Evolutionary conservation across 1,284 basidiomycete genomes (phyloP).

Genomic region (Marasmius sp.): DNA sequence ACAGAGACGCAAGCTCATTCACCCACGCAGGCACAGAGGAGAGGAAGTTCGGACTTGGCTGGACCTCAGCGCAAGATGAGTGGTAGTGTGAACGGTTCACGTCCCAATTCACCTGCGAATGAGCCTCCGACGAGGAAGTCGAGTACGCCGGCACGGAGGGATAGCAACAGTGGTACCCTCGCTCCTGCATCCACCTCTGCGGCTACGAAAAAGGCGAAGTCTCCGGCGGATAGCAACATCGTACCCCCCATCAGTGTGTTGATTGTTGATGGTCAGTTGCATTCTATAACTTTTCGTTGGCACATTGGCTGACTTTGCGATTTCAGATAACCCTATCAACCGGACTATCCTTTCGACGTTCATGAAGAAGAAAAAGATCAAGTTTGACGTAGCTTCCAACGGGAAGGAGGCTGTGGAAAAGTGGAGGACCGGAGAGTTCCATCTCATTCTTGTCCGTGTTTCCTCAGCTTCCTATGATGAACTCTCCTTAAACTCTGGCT

Average conservation of each 20-base stretch:
- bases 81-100: background rate
- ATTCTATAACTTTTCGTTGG: constrained; percentile 10
- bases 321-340: constrained; percentile 95
- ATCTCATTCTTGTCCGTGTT: constrained; percentile 84
- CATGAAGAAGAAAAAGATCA: constrained; percentile 95
- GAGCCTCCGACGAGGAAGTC: background rate
- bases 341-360: constrained; percentile 95
- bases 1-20: background rate
- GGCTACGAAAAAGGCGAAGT: constrained; percentile 29
- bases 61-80: background rate
- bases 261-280: constrained; percentile 85
- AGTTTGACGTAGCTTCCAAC: constrained; percentile 93
- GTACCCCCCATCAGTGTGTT: constrained; percentile 94
- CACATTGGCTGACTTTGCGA: constrained; percentile 1
- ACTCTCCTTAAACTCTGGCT: background rate
- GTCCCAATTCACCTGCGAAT: background rate
- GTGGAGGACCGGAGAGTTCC: constrained; percentile 93
- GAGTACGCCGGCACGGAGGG: background rate
- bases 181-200: constrained; percentile 10
- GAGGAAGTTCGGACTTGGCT: background rate
- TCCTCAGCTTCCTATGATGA: background rate
- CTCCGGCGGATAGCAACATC: constrained; percentile 47
- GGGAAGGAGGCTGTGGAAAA: constrained; percentile 96
- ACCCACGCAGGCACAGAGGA: background rate
- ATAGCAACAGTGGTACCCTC: background rate